Percentiles rank a stretch among this genome's conserved stretches.
These are phyloP conservation scores for Fusarium scirpi DNA, from an alignment of 2,329 filamentous ascomycete species.

Conservation along the genomic window DNA sequence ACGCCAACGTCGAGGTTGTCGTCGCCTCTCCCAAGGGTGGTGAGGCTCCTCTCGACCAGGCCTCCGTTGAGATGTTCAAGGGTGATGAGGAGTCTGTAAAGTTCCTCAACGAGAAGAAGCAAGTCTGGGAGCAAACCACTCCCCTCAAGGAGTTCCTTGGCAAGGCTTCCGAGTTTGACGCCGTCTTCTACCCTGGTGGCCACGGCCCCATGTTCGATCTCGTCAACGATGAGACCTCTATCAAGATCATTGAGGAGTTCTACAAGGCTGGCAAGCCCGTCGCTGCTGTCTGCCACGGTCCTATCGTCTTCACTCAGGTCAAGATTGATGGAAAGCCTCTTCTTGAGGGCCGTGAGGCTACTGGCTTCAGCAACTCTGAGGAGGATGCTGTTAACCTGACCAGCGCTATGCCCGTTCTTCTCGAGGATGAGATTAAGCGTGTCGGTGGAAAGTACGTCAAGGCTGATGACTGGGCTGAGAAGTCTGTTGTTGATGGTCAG, in stretches of 20 bases:
- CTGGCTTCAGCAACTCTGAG: conserved; percentile 72
- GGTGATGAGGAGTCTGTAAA: conserved; percentile 63
- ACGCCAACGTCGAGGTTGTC: conserved; percentile 59
- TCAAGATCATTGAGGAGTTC: conserved; percentile 72
- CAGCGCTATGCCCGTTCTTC: conserved; percentile 68
- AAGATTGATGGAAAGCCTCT: conserved; percentile 65
- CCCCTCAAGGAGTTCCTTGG: conserved; percentile 68
- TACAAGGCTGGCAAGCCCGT: conserved; percentile 71
- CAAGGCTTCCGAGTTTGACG: conserved; percentile 71
- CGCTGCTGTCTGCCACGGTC: conserved; percentile 76
- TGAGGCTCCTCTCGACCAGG: conserved; percentile 70
- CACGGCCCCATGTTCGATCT: conserved; percentile 77
- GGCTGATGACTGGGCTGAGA: conserved; percentile 63
- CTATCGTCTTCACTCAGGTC: conserved; percentile 71
- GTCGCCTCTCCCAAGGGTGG: conserved; percentile 74
- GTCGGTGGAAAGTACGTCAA: conserved; percentile 68
- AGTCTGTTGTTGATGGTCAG: conserved; percentile 63
- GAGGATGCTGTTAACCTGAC: conserved; percentile 61
- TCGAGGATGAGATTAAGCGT: conserved; percentile 67
- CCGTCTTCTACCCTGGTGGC: conserved; percentile 68
- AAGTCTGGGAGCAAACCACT: conserved; percentile 72
- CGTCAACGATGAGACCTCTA: conserved; percentile 65
- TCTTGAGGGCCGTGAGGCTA: conserved; percentile 67
- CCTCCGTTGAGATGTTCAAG: conserved; percentile 67
- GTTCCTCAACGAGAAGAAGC: conserved; percentile 68